phyloP scores from a whole-genome alignment of 306 rosid species.

The Hippophae tibetana region DNA sequence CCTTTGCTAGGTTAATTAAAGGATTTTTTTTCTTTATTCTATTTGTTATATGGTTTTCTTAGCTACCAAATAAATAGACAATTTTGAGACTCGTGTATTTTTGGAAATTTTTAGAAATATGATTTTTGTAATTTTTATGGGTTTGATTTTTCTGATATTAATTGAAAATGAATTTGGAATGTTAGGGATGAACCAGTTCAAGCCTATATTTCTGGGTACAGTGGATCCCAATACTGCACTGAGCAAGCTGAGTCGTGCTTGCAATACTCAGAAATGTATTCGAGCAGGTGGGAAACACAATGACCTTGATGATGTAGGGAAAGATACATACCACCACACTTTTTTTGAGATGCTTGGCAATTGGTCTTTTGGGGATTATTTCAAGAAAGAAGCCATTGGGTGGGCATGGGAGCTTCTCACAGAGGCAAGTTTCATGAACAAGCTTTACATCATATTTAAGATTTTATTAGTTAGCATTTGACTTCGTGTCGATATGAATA shows the following conservation, averaged over 20 bases:
- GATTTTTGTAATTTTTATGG: neutral
- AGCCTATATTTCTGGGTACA: constrained; percentile 90
- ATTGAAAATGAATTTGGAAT: neutral
- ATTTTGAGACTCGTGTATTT: neutral
- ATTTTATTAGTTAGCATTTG: neutral
- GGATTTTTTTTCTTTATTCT: neutral
- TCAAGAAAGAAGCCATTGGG: constrained; percentile 69
- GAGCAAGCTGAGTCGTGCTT: constrained; percentile 81
- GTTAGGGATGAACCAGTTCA: constrained; percentile 91
- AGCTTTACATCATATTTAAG: neutral
- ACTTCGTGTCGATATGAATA: neutral
- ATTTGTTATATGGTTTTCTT: neutral
- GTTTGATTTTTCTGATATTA: neutral
- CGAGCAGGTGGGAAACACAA: constrained; percentile 98
- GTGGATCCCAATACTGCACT: constrained; percentile 73
- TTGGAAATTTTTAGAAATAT: neutral
- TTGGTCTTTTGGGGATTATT: constrained; percentile 97
- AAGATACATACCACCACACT: constrained; percentile 96
- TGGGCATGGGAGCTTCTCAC: constrained; percentile 98
- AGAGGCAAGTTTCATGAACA: constrained; percentile 31
- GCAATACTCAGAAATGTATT: constrained; percentile 88
- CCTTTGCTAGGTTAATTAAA: too few relatives aligned
- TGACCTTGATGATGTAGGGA: constrained; percentile 94
- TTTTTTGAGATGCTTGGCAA: constrained; percentile 98
- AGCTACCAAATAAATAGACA: too few relatives aligned